phyloP scores from a whole-genome alignment of 306 rosid genomes.

The Sophora flavescens region DNA sequence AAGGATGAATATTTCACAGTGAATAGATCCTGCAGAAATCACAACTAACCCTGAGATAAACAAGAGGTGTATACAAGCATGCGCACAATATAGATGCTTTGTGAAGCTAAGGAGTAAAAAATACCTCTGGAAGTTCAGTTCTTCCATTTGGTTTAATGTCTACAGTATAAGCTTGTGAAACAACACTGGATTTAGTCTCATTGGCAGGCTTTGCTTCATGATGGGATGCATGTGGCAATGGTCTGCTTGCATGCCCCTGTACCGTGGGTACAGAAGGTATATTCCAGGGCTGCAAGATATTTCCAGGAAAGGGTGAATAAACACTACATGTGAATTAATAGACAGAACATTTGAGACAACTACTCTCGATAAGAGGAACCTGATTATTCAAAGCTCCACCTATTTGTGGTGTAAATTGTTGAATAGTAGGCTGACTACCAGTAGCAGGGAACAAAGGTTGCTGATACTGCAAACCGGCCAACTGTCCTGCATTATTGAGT shows the following conservation, averaged over 20 bases:
- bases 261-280: slow-evolving; percentile 41
- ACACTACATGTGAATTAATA: slow-evolving; percentile 24
- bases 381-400: slow-evolving; percentile 68
- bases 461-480: slow-evolving; percentile 68
- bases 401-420: slow-evolving; percentile 56
- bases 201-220: slow-evolving; percentile 50
- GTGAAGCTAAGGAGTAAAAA: slow-evolving; percentile 33
- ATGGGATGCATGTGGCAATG: slow-evolving; percentile 56
- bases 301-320: slow-evolving; percentile 47
- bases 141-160: slow-evolving; percentile 69
- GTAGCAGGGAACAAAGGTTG: slow-evolving; percentile 58
- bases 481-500: slow-evolving; percentile 58
- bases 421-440: slow-evolving; percentile 58
- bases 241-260: slow-evolving; percentile 60
- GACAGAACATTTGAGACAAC: slow-evolving; percentile 40
- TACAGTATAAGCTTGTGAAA: slow-evolving; percentile 55
- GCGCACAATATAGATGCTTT: slow-evolving; percentile 7
- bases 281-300: slow-evolving; percentile 65
- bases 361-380: slow-evolving; percentile 53
- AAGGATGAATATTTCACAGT: slow-evolving; percentile 59
- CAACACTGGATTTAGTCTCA: slow-evolving; percentile 47
- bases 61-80: slow-evolving; percentile 33
- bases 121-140: slow-evolving; percentile 85
- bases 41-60: slow-evolving; percentile 40
- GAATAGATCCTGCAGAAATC: slow-evolving; percentile 78